phyloP scores from a whole-genome alignment of 768 basidiomycete species.

The Pholiota molesta region DNA sequence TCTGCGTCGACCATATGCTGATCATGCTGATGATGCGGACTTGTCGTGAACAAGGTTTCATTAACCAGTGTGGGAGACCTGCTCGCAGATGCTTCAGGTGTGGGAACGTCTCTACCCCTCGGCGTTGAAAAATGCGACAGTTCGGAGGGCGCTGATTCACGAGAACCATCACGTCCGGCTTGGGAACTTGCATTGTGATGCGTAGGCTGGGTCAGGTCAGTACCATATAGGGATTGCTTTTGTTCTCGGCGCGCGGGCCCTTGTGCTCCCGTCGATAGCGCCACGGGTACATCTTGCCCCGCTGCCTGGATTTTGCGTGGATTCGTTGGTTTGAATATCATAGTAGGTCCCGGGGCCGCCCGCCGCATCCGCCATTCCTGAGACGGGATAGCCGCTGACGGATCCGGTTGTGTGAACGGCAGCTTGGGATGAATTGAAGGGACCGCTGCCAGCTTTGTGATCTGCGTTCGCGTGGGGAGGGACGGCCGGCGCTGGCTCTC shows the following conservation, averaged over 20 bases:
- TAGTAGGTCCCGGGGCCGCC: neutral
- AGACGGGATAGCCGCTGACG: slow-evolving; percentile 6
- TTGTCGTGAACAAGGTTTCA: neutral
- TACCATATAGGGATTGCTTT: neutral
- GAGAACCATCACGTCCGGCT: neutral
- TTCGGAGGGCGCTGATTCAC: slow-evolving; percentile 1
- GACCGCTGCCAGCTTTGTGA: neutral
- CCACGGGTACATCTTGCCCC: neutral
- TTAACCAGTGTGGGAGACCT: slow-evolving; percentile 3
- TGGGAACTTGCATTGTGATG: neutral
- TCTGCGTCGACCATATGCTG: too few species aligned
- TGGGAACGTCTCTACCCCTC: neutral
- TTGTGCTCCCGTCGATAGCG: neutral
- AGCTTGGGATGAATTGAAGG: neutral
- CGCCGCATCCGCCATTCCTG: slow-evolving; percentile 2
- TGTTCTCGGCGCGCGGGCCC: neutral
- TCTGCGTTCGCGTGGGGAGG: slow-evolving; percentile 1
- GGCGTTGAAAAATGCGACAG: neutral
- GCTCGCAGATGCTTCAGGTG: neutral
- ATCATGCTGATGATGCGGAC: neutral
- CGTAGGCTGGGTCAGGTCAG: neutral
- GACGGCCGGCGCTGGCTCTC: neutral
- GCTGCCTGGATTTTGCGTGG: slow-evolving; percentile 2
- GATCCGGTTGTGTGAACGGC: slow-evolving; percentile 5
- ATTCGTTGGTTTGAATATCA: slow-evolving; percentile 12